Evolutionary conservation across 2,329 filamentous ascomycete genomes (phyloP).

Genomic region (Ascochyta rabiei): DNA sequence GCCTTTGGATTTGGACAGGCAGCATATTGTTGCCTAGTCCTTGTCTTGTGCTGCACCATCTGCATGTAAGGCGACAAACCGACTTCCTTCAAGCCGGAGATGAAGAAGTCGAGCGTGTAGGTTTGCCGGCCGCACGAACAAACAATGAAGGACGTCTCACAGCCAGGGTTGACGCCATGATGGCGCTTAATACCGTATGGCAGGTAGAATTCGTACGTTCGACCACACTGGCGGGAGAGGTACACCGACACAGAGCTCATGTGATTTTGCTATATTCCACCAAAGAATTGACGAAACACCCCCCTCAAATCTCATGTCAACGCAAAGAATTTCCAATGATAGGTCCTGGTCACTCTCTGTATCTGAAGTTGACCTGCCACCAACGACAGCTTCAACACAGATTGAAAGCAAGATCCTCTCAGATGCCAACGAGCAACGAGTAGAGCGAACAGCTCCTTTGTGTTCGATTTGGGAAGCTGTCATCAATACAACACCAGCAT

Average conservation of each 20-base stretch:
- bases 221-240: neutral
- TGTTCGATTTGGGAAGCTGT: neutral
- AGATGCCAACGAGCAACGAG: neutral
- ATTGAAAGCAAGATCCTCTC: no score
- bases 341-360: neutral
- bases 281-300: neutral
- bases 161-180: slow-evolving; percentile 6
- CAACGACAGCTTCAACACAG: neutral
- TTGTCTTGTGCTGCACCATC: neutral
- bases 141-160: neutral
- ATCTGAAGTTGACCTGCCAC: neutral
- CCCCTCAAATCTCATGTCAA: neutral
- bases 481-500: neutral
- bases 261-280: neutral
- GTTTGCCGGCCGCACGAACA: no score
- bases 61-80: no score
- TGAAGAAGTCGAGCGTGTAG: no score
- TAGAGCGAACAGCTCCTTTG: neutral
- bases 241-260: neutral
- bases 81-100: no score
- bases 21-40: neutral
- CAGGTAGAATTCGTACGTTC: neutral
- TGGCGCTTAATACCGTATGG: neutral
- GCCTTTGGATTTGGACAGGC: neutral
- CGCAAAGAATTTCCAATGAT: no score